Evolutionary conservation across 2,329 filamentous ascomycete genomes (phyloP).

Genomic region (Cercospora brassicicola): DNA sequence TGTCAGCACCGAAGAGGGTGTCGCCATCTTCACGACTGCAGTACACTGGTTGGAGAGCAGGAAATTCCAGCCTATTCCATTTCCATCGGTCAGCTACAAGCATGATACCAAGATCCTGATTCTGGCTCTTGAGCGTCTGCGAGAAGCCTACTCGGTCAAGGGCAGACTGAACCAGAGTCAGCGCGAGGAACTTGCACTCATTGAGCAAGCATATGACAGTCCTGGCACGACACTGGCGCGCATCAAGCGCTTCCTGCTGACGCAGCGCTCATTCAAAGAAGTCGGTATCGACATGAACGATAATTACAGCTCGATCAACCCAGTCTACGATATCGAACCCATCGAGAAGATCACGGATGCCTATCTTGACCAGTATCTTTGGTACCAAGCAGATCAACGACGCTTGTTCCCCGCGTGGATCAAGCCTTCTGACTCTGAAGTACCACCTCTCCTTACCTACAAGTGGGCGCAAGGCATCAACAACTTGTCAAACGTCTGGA

Average conservation of each 20-base stretch:
- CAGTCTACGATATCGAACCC: constrained; percentile 96
- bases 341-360: constrained; percentile 99
- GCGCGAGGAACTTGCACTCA: constrained; percentile 91
- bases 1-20: constrained; percentile 95
- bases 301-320: constrained; percentile 98
- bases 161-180: constrained; percentile 95
- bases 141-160: constrained; percentile 97
- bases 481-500: constrained; percentile 94
- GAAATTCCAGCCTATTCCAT: constrained; percentile 97
- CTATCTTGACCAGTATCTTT: constrained; percentile 96
- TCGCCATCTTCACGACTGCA: constrained; percentile 97
- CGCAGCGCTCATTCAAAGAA: constrained; percentile 97
- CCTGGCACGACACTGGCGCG: constrained; percentile 92
- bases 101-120: constrained; percentile 99
- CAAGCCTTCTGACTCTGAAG: constrained; percentile 97
- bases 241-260: constrained; percentile 96
- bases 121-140: constrained; percentile 83
- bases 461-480: constrained; percentile 99
- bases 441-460: constrained; percentile 89
- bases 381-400: constrained; percentile 97
- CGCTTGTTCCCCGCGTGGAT: constrained; percentile 98
- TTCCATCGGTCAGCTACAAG: constrained; percentile 98
- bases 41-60: constrained; percentile 98
- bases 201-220: constrained; percentile 97
- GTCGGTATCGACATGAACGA: constrained; percentile 99